A percentile compares a stretch with the other conserved stretches of the same genome.
Conservation (phyloP, 345 rosid species). For the Dimocarpus longan region DNA sequence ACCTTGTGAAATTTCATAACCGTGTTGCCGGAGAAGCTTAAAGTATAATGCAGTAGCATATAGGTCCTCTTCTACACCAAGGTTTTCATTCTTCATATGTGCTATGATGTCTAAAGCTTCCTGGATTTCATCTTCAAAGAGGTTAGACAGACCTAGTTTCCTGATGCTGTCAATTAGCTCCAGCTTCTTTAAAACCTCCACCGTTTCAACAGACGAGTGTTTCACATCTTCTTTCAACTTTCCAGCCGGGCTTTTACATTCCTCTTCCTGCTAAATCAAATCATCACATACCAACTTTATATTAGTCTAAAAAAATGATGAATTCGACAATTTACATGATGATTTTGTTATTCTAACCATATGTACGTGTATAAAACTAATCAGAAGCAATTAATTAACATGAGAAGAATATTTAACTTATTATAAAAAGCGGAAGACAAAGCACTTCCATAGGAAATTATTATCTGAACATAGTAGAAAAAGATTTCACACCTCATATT, state of each 20-base stretch:
- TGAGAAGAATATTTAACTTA: background rate
- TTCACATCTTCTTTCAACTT: slow-evolving; percentile 30
- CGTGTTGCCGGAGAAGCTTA: slow-evolving; percentile 48
- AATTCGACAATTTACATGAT: no score
- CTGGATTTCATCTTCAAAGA: slow-evolving; percentile 40
- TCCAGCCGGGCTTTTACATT: slow-evolving; percentile 11
- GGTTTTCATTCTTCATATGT: background rate
- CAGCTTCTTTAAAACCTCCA: slow-evolving; percentile 29
- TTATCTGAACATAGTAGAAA: background rate
- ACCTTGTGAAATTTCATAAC: slow-evolving; percentile 50
- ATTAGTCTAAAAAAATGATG: no score
- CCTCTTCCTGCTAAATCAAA: slow-evolving; percentile 30
- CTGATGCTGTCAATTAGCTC: slow-evolving; percentile 38
- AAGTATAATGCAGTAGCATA: slow-evolving; percentile 41
- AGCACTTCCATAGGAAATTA: background rate
- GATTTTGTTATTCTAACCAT: no score
- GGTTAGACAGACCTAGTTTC: slow-evolving; percentile 40
- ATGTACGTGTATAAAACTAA: background rate
- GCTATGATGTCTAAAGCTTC: slow-evolving; percentile 26
- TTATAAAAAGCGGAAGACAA: no score
- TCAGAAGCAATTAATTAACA: background rate
- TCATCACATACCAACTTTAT: background rate
- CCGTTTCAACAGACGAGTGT: slow-evolving; percentile 25
- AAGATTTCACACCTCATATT: slow-evolving; percentile 34
- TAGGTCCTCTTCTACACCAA: slow-evolving; percentile 23